A percentile compares a stretch with the other conserved stretches of the same genome.
phyloP scores from a whole-genome alignment of 2,329 filamentous ascomycete genomes.

The Hymenoscyphus linearis region DNA sequence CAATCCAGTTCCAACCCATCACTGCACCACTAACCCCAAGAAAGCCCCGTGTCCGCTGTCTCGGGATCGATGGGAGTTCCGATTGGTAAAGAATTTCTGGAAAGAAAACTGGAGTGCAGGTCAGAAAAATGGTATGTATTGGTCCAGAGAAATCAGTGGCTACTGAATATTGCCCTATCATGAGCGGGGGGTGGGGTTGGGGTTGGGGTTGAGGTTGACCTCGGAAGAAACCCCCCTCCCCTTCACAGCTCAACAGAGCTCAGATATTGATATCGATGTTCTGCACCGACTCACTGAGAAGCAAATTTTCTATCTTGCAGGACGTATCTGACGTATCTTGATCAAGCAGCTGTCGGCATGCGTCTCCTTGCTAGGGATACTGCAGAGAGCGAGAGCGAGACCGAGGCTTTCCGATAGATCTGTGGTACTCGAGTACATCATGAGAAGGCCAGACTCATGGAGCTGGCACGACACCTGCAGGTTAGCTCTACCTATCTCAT shows the following conservation, averaged over 20 bases:
- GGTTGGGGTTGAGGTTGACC: neutral
- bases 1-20: neutral
- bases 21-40: neutral
- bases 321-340: neutral
- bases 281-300: neutral
- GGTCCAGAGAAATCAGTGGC: neutral
- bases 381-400: slow-evolving; percentile 15
- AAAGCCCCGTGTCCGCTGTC: neutral
- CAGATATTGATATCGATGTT: neutral
- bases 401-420: neutral
- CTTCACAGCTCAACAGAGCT: too few species aligned
- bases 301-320: neutral
- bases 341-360: slow-evolving; percentile 11
- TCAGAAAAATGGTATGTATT: neutral
- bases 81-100: neutral
- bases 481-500: neutral
- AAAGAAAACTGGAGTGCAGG: neutral
- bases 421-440: neutral
- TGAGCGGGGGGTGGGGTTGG: too few species aligned
- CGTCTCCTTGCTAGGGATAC: slow-evolving; percentile 13
- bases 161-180: neutral
- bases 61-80: neutral
- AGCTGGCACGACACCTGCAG: neutral
- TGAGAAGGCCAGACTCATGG: neutral
- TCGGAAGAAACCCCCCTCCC: neutral